Conservation (phyloP, 176 grass and related monocot genomes). For the Aegilops longissima region DNA sequence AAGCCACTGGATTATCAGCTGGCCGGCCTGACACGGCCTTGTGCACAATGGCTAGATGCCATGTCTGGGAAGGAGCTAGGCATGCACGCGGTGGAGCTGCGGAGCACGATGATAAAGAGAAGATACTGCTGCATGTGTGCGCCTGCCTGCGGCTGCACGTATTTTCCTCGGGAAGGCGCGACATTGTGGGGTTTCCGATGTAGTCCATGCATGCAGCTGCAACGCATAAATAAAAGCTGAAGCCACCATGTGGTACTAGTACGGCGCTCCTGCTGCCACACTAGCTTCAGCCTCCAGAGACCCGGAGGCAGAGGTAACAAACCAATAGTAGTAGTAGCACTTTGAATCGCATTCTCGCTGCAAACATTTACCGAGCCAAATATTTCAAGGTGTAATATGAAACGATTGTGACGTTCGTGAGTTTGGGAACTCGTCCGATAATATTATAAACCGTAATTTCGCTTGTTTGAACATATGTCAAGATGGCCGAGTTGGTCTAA, state of each 20-base stretch:
- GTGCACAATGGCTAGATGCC: neutral
- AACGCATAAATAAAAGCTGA: neutral
- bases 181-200: slow-evolving; percentile 22
- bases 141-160: neutral
- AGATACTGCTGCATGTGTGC: slow-evolving; percentile 8
- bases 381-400: too few relatives aligned
- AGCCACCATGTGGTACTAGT: neutral
- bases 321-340: too few relatives aligned
- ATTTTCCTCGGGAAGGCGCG: slow-evolving; percentile 27
- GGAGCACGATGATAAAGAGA: slow-evolving; percentile 12
- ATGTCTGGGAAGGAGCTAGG: neutral
- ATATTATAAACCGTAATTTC: too few relatives aligned
- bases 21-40: too few relatives aligned
- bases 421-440: too few relatives aligned
- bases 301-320: neutral
- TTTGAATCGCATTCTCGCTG: too few relatives aligned
- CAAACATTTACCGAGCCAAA: too few relatives aligned
- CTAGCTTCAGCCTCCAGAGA: neutral
- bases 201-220: slow-evolving; percentile 13
- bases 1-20: neutral
- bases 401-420: too few relatives aligned
- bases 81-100: neutral
- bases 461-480: neutral
- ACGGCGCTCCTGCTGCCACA: neutral
- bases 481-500: slow-evolving; percentile 99